Conservation (phyloP, 2,329 filamentous ascomycete species). For the Calonectria pteridis region DNA sequence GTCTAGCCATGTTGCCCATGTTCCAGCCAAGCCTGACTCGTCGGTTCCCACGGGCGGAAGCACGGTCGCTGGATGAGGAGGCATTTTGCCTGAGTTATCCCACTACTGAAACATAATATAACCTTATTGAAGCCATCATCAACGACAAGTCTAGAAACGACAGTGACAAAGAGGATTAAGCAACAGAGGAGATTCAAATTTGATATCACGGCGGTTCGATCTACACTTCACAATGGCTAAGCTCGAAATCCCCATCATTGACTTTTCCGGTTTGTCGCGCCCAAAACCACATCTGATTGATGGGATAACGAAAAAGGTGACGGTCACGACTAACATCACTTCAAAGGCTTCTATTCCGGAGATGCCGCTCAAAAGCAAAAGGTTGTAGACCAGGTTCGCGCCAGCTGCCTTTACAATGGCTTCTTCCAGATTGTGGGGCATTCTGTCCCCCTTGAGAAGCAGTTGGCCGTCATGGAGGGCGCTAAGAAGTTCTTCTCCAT, state of each 20-base stretch:
- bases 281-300: not conserved
- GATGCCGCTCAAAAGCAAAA: constrained; percentile 42
- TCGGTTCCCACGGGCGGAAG: not conserved
- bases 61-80: not conserved
- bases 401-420: constrained; percentile 60
- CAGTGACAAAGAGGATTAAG: not conserved
- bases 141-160: not conserved
- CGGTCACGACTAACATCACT: not conserved
- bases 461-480: constrained; percentile 54
- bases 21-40: not conserved
- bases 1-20: not conserved
- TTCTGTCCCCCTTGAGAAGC: constrained; percentile 55
- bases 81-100: not conserved
- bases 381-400: constrained; percentile 49
- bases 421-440: constrained; percentile 68
- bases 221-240: constrained; percentile 21
- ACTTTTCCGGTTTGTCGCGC: constrained; percentile 42
- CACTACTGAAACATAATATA: constrained; percentile 23
- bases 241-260: constrained; percentile 45
- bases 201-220: not conserved
- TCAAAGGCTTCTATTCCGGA: constrained; percentile 35
- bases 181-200: not conserved
- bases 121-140: constrained; percentile 19
- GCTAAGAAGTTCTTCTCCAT: constrained; percentile 63
- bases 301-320: not conserved